Conservation (phyloP, 192 early-diverging fungal species). For the Umbelopsis isabellina region DNA sequence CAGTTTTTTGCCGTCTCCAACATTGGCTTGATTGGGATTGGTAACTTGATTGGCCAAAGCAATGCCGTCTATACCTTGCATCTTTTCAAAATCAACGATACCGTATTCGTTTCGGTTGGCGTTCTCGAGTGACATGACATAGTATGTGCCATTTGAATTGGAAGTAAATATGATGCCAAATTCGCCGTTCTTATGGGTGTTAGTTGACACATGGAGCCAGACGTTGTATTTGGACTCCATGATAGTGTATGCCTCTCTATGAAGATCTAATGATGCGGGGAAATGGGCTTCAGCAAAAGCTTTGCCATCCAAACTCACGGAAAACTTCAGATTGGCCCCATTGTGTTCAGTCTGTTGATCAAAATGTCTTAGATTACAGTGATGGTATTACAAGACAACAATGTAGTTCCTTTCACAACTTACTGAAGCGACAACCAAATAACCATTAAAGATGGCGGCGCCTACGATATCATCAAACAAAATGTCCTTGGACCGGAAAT, state of each 20-base stretch:
- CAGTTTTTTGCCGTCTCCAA: conserved; percentile 62
- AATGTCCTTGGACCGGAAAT: conserved; percentile 51
- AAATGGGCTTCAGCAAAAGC: conserved; percentile 72
- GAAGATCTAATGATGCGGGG: conserved; percentile 69
- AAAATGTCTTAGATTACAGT: neutral
- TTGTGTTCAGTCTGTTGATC: conserved; percentile 31
- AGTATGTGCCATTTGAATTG: conserved; percentile 88
- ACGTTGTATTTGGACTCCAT: conserved; percentile 67
- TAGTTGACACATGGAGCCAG: conserved; percentile 70
- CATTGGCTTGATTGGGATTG: conserved; percentile 64
- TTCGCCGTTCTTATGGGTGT: conserved; percentile 56
- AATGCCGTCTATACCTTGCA: conserved; percentile 86
- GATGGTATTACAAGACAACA: neutral
- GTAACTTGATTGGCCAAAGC: conserved; percentile 79
- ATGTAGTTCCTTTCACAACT: neutral
- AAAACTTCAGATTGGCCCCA: conserved; percentile 54
- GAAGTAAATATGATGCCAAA: conserved; percentile 90
- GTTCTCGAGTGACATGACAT: conserved; percentile 65
- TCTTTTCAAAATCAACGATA: conserved; percentile 93
- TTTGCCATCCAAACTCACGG: conserved; percentile 76
- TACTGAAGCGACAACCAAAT: conserved; percentile 78
- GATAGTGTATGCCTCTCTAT: conserved; percentile 70
- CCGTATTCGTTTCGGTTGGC: conserved; percentile 76
- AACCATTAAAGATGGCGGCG: conserved; percentile 77
- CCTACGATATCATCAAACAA: conserved; percentile 76